Conservation (phyloP, 352 stramenopile species). For the Pythium monospermum region DNA sequence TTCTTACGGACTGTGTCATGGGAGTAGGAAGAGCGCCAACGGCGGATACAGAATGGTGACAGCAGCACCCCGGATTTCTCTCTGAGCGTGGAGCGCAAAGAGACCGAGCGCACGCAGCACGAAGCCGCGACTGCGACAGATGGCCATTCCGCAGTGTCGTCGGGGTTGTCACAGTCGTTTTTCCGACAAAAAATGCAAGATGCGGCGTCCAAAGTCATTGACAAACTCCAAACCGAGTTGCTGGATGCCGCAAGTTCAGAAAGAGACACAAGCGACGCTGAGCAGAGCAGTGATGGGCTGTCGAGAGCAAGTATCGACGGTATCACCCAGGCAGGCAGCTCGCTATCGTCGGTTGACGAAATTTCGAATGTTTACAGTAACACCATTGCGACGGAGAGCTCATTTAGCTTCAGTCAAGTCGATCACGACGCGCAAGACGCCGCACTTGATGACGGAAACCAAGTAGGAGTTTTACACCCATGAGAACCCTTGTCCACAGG, state of each 20-base stretch:
- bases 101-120: slow-evolving; percentile 1
- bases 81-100: slow-evolving; percentile 50
- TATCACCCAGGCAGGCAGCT: not conserved
- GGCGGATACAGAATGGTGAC: slow-evolving; percentile 47
- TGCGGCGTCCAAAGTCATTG: slow-evolving; percentile 50
- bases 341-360: slow-evolving; percentile 3
- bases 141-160: slow-evolving; percentile 30
- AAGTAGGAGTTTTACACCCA: too few species aligned
- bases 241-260: not conserved
- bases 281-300: too few species aligned
- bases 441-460: not conserved
- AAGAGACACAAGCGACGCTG: too few species aligned
- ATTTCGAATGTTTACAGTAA: slow-evolving; percentile 11
- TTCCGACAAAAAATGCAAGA: slow-evolving; percentile 77
- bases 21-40: slow-evolving; percentile 58
- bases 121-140: slow-evolving; percentile 10
- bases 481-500: too few species aligned
- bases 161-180: slow-evolving; percentile 75
- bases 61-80: slow-evolving; percentile 39
- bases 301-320: too few species aligned
- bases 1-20: not conserved
- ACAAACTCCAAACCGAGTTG: slow-evolving; percentile 28
- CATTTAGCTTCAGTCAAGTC: slow-evolving; percentile 25
- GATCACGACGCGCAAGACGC: slow-evolving; percentile 11
- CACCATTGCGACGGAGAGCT: slow-evolving; percentile 21